Base-by-base conservation (phyloP, 2,329 filamentous ascomycete genomes). In the Stachybotrys echinatus region DNA sequence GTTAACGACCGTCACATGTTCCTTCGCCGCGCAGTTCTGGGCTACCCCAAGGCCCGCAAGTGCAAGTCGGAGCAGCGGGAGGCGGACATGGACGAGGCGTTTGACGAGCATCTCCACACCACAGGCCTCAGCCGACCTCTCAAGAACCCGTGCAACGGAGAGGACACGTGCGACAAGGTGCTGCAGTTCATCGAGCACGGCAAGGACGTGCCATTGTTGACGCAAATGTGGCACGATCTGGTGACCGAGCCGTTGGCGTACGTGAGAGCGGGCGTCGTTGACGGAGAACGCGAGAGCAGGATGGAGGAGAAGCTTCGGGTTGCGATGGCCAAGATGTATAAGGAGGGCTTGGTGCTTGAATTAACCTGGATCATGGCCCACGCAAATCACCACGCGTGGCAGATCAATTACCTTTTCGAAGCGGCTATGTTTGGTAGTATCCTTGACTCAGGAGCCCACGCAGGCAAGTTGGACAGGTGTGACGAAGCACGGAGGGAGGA, bases 341-440 rank as follows among this genome's bases (percentile, higher is more conserved):
- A 54, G 56, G 1, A 48, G 44, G 7, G 63, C 62, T 23, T 65
- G 63, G 63, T 62, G 65, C 44, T 54, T 65, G 3, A 65, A 65
- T 27, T 34, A 14, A 14, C 14, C 10, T 14, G 27, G 27, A 3
- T 34, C 27, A 34, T 34, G 27, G 10, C 56, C 58, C 14, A 21
- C 65, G 14, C 27, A 8, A 34, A 34, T 5, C 27, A 34, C 27
- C 27, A 34, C 5, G 5, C 27, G 5, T 34, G 27, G 3, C 14
- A 34, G 27, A 14, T 34, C 14, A 34, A 34, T 5, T 34, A 10
- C 3, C 27, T 34, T 8, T 65, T 65, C 12, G 62, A 65, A 46
- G 63, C 63, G 4, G 63, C 63, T 42, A 65, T 65, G 63, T 65
- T 65, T 56, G 63, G 63, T 17, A 65, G 63, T 12, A 58, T 65